Evolutionary conservation across 2,329 filamentous ascomycete species (phyloP), one percentile per base, ranked within the genome.

Genomic region (Fusarium sp.): DNA sequence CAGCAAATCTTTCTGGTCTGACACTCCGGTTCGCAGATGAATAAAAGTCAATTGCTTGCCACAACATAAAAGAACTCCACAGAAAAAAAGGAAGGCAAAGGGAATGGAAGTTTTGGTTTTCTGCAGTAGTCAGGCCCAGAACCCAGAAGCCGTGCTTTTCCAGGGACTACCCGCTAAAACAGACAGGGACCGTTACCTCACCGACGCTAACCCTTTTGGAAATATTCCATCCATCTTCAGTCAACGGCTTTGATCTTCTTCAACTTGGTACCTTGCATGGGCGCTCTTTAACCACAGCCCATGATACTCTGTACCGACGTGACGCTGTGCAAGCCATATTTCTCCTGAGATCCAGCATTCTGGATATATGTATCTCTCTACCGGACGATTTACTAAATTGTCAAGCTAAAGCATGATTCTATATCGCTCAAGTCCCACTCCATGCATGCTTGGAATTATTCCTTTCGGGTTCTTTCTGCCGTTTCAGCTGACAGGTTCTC

Each of bases 111-210:
- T n/a, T 37, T n/a, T 37, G 11, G 18, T 46, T 46, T 46, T 24
- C 44, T 37, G 18, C 34, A 37, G 34, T 27, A 40, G 32, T 52
- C 9, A 57, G 54, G 67, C 54, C 54, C 45, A 65, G 58, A 68
- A 52, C 44, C 46, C 41, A 65, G 63, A 65, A 46, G 49, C 54
- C 57, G 54, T 65, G 51, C 49, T 55, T 49, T 58, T 44, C 59
- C 58, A 70, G 58, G 67, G 67, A 66, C 63, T 54, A 57, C 58
- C 67, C 67, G 67, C 67, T 51, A 65, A 65, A 51, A 46, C 44
- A n/a, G 51, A 59, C 63, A 60, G 47, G 47, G 62, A 52, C 57
- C 27, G 65, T 41, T 51, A 13, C 48, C 57, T 46, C 40, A 52
- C 44, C 40, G 4, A 27, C 61, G 40, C 61, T 70, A 70, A 27